Conservation (phyloP, 257 asterid genomes). For the Scutellaria galericulata region DNA sequence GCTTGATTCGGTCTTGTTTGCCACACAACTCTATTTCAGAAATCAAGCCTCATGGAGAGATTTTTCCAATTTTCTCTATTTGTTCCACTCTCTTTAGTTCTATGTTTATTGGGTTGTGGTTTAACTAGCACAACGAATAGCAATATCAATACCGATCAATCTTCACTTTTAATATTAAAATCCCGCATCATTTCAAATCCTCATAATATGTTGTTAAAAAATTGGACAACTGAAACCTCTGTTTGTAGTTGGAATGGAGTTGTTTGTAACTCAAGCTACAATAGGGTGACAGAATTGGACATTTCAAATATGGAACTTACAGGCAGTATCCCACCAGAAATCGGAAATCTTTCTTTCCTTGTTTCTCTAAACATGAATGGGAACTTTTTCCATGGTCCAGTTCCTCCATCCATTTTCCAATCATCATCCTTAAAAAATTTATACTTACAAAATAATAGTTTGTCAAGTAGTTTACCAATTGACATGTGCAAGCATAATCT, state of each 20-base stretch:
- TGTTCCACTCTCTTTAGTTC: neutral
- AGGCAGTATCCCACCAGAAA: constrained; percentile 37
- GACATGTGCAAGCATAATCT: neutral
- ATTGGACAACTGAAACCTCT: constrained; percentile 4
- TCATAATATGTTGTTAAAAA: neutral
- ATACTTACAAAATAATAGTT: neutral
- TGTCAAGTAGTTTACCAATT: neutral
- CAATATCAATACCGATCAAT: neutral
- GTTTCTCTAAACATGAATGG: constrained; percentile 24
- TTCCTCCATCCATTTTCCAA: constrained; percentile 39
- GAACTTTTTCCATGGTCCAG: constrained; percentile 30
- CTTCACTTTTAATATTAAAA: constrained; percentile 26
- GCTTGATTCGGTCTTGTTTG: too few relatives aligned
- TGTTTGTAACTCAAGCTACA: constrained; percentile 17
- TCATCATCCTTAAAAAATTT: constrained; percentile 24
- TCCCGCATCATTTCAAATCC: constrained; percentile 19
- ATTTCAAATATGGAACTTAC: constrained; percentile 20
- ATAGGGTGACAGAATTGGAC: constrained; percentile 26
- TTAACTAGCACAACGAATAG: neutral
- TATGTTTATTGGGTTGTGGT: neutral
- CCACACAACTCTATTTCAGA: too few relatives aligned
- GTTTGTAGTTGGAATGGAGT: constrained; percentile 43
- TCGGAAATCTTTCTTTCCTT: constrained; percentile 42
- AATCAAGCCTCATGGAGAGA: too few relatives aligned
- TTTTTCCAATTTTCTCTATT: too few relatives aligned